A percentile compares a stretch with the other conserved stretches of the same genome.
Evolutionary conservation across 1,284 basidiomycete species (phyloP).

Genomic region (Rhodotorula sp.): DNA sequence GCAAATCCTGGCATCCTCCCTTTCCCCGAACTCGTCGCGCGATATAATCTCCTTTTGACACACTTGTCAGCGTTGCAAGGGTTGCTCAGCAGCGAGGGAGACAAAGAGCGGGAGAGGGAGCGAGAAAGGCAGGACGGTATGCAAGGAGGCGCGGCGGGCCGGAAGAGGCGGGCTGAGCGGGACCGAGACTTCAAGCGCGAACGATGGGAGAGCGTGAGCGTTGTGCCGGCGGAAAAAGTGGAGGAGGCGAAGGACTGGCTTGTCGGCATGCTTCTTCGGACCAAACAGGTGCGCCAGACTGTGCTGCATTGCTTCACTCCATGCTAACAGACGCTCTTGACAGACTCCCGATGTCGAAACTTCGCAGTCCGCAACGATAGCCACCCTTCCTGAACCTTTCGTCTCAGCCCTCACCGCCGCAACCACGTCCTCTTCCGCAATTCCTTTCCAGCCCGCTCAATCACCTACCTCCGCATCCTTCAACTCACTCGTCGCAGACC

Average conservation of each 20-base stretch:
- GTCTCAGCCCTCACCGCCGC: neutral
- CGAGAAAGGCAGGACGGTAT: slow-evolving; percentile 1
- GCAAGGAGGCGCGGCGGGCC: neutral
- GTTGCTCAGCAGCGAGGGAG: slow-evolving; percentile 13
- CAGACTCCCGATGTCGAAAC: slow-evolving; percentile 30
- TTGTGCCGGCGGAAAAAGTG: slow-evolving; percentile 22
- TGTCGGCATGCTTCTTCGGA: slow-evolving; percentile 34
- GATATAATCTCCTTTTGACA: slow-evolving; percentile 30
- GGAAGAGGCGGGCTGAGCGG: slow-evolving; percentile 1
- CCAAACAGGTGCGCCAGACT: slow-evolving; percentile 31
- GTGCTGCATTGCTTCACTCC: neutral
- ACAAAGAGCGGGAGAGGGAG: slow-evolving; percentile 14
- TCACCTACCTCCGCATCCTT: neutral
- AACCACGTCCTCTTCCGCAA: neutral
- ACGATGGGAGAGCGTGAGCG: slow-evolving; percentile 19
- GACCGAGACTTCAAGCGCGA: slow-evolving; percentile 27
- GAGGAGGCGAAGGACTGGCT: slow-evolving; percentile 36
- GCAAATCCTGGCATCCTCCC: slow-evolving; percentile 18
- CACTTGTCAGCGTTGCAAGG: slow-evolving; percentile 20
- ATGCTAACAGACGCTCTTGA: neutral
- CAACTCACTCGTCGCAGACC: neutral
- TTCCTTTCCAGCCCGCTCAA: neutral
- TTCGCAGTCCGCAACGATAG: neutral
- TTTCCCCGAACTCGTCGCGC: slow-evolving; percentile 25
- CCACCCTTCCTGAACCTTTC: slow-evolving; percentile 16